Evolutionary conservation across 768 basidiomycete genomes (phyloP).

Genomic region (Lactarius sanguifluus): DNA sequence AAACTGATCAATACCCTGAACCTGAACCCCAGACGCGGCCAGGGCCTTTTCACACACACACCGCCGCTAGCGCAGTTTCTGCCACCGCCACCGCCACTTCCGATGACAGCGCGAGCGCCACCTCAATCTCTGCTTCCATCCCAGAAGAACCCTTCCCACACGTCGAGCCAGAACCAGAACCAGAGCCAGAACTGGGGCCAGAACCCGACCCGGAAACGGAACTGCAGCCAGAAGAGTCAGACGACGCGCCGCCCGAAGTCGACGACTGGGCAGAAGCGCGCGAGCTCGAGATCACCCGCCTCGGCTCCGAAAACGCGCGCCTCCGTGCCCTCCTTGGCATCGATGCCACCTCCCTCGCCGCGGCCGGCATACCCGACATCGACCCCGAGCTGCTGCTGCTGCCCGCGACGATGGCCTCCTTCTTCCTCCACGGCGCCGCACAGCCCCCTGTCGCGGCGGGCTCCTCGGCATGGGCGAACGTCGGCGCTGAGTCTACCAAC

Average conservation of each 20-base stretch:
- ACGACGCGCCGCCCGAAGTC: conserved; percentile 35
- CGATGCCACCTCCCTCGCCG: conserved; percentile 51
- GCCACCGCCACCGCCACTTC: conserved; percentile 26
- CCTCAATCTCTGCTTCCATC: neutral
- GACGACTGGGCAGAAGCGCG: conserved; percentile 93
- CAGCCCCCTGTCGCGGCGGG: conserved; percentile 22
- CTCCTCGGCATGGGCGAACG: conserved; percentile 29
- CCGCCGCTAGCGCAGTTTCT: neutral
- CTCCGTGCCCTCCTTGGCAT: conserved; percentile 77
- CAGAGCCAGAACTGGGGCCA: conserved; percentile 44
- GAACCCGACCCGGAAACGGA: conserved; percentile 37
- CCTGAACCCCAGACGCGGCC: conserved; percentile 5
- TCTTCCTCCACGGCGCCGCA: conserved; percentile 1
- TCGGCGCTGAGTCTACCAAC: conserved; percentile 33
- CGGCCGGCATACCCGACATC: conserved; percentile 49
- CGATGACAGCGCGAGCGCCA: neutral
- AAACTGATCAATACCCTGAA: neutral
- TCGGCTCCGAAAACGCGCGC: conserved; percentile 81
- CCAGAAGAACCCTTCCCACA: neutral
- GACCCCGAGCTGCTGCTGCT: conserved; percentile 46
- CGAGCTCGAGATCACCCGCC: conserved; percentile 79
- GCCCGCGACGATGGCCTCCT: conserved; percentile 29
- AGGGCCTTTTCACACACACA: conserved; percentile 9
- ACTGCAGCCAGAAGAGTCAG: neutral
- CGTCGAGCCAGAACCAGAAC: conserved; percentile 34